Evolutionary conservation across 352 stramenopile genomes (phyloP), one percentile per base, ranked within the genome.

Genomic region (Globisporangium polare): DNA sequence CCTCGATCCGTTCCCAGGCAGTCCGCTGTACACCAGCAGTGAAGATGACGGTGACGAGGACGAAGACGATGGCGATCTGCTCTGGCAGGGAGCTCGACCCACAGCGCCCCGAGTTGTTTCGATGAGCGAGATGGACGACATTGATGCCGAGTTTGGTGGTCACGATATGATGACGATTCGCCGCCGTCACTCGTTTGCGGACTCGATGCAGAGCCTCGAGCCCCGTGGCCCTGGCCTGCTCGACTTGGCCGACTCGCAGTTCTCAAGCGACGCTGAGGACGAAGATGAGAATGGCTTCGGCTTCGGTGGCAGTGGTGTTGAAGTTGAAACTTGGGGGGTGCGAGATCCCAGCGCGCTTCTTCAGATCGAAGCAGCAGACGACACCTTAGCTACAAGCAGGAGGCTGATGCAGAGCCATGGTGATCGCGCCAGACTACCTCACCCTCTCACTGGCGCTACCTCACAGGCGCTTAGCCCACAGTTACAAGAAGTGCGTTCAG

Each of bases 1-100:
- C 5, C 51, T 66, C 22, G 46, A 73, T 60, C 45, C 68, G 53
- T 77, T 68, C 0, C 59, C 68, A 22, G 63, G 33, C 13, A 77
- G 62, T n/a, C 29, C 50, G 24, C 51, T 74, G 42, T 71, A 74
- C 33, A 69, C 66, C 15, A 62, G 60, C 58, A 72, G 72, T 10
- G 68, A 75, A 7, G 42, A 62, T 24, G 62, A 66, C 0, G 51
- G 58, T 51, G 59, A 52, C 18, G 53, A 68, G 15, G 43, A 60
- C 7, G 55, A 62, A 26, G 50, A 45, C 1, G 58, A 41, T 3
- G 22, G 10, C 15, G 47, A 57, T 8, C 27, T 58, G 15, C 26
- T 52, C 24, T 58, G 47, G 58, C 33, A 39, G 42, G 35, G 17
- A 4, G 15, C 26, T 43, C 35, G 20, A 49, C 15, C 47, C 22